Evolutionary conservation across 192 early-diverging fungal species (phyloP).

Genomic region (Neocallimastix lanati): DNA sequence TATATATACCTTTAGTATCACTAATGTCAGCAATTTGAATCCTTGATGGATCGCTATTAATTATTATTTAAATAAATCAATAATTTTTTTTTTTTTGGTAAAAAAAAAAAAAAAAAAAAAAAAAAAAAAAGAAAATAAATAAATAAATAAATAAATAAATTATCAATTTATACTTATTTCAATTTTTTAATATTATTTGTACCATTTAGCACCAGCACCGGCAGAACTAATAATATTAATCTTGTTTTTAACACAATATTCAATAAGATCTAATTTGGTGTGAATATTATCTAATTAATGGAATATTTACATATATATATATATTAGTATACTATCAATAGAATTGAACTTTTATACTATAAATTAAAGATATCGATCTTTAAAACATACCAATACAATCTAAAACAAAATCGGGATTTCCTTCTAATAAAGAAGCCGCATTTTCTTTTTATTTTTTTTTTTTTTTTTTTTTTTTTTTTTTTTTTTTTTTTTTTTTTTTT

Average conservation of each 20-base stretch:
- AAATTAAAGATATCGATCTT: too few species aligned
- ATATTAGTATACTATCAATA: too few species aligned
- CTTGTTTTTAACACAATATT: constrained; percentile 58
- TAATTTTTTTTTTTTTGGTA: too few species aligned
- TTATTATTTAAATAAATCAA: too few species aligned
- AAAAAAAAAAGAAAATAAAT: too few species aligned
- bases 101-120: too few species aligned
- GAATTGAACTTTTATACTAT: too few species aligned
- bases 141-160: too few species aligned
- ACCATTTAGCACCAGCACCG: constrained; percentile 89
- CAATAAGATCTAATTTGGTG: constrained; percentile 76
- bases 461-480: too few species aligned
- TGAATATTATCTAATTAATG: constrained; percentile 91
- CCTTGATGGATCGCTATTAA: constrained; percentile 56
- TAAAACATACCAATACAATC: neutral
- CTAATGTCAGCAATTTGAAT: constrained; percentile 92
- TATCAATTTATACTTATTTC: too few species aligned
- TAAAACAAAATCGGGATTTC: neutral
- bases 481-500: too few species aligned
- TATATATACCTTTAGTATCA: constrained; percentile 50
- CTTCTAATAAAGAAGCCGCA: neutral
- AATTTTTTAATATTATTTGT: neutral
- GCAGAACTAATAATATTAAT: constrained; percentile 78
- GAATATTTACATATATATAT: too few species aligned
- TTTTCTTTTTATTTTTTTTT: neutral